phyloP scores from a whole-genome alignment of 768 basidiomycete species.

The Boletus speciosus region DNA sequence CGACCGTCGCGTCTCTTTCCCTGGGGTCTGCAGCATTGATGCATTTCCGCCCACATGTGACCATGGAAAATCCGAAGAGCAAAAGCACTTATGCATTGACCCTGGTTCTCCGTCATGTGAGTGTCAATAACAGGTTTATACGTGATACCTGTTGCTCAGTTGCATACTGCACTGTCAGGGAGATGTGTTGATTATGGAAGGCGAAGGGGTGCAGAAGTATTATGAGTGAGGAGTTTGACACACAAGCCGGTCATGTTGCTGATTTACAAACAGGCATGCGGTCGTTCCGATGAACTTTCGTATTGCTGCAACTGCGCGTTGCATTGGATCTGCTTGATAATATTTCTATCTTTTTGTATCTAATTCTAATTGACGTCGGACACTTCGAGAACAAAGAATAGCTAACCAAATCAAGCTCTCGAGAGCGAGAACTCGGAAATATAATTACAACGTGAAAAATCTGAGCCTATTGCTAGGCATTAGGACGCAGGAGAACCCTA shows the following conservation, averaged over 20 bases:
- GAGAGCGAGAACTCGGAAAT: too few relatives aligned
- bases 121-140: constrained; percentile 7
- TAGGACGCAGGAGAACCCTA: too few relatives aligned
- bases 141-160: constrained; percentile 4
- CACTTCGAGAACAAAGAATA: too few relatives aligned
- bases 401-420: too few relatives aligned
- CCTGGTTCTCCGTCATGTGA: constrained; percentile 65
- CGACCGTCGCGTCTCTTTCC: constrained; percentile 70
- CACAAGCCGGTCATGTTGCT: constrained; percentile 7
- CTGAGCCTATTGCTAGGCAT: too few relatives aligned
- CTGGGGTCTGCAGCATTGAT: constrained; percentile 75
- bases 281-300: constrained; percentile 73
- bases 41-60: constrained; percentile 62
- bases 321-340: constrained; percentile 42
- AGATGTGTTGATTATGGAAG: constrained; percentile 77
- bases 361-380: too few relatives aligned
- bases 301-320: constrained; percentile 76
- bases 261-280: constrained; percentile 52
- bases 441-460: too few relatives aligned
- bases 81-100: constrained; percentile 41
- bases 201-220: constrained; percentile 57
- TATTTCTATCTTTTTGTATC: neutral
- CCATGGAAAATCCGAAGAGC: constrained; percentile 32
- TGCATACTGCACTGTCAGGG: constrained; percentile 47
- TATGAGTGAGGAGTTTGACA: constrained; percentile 55